These are phyloP conservation scores for Juglanconis oblonga DNA, from an alignment of 2,329 filamentous ascomycete species.

Conservation along the genomic window DNA sequence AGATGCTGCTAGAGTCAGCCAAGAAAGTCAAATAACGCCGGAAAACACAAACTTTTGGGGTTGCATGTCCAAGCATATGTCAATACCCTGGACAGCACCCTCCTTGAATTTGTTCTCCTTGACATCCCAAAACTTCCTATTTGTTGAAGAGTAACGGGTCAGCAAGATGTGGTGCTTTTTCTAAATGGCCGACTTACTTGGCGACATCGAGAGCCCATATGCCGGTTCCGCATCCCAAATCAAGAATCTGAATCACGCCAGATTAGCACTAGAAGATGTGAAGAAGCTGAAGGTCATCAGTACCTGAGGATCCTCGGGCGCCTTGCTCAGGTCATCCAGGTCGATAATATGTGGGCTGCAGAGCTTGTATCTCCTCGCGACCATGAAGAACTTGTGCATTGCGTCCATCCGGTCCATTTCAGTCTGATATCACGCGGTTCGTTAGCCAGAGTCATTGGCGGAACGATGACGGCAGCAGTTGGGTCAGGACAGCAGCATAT, in stretches of 20 bases:
- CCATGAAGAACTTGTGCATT: constrained; percentile 57
- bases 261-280: neutral
- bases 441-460: neutral
- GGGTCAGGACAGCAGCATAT: constrained; percentile 16
- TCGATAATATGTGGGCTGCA: constrained; percentile 9
- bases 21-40: neutral
- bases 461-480: neutral
- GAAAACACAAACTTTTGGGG: neutral
- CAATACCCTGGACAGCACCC: neutral
- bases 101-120: neutral
- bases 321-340: neutral
- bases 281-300: neutral
- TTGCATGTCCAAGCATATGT: constrained; percentile 15
- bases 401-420: constrained; percentile 63
- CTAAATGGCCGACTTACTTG: constrained; percentile 50
- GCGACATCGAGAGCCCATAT: constrained; percentile 90
- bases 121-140: neutral
- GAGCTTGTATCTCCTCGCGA: constrained; percentile 38
- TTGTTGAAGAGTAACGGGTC: constrained; percentile 6
- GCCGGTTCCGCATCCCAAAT: constrained; percentile 81
- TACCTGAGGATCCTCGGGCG: constrained; percentile 1
- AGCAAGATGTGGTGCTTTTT: constrained; percentile 20
- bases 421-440: constrained; percentile 28
- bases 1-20: constrained; percentile 53
- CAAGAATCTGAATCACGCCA: constrained; percentile 41